Conservation (phyloP, 106 monocot species). For the Dendrobium huoshanense region DNA sequence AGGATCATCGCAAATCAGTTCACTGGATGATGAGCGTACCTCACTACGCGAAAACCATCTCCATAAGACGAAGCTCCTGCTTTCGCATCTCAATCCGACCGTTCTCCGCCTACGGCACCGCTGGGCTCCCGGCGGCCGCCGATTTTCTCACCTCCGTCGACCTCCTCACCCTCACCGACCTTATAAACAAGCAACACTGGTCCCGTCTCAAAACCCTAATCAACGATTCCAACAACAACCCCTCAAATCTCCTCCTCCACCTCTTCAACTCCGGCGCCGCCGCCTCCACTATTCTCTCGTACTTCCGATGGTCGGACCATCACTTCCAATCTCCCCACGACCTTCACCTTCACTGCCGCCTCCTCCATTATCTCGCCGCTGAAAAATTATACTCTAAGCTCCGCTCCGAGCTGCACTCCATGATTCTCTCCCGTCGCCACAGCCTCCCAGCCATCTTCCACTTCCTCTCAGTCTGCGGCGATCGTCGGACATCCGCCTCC, state of each 20-base stretch:
- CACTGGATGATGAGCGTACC: too few relatives aligned
- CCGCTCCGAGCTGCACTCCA: conserved; percentile 45
- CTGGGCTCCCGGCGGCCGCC: background rate
- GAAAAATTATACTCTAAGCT: conserved; percentile 13
- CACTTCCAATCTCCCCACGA: conserved; percentile 16
- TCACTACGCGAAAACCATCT: background rate
- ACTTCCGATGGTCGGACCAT: conserved; percentile 23
- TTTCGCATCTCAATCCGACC: background rate
- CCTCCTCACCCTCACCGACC: conserved; percentile 14
- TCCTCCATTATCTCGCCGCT: conserved; percentile 26
- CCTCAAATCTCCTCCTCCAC: conserved; percentile 12
- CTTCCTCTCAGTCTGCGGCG: conserved; percentile 24
- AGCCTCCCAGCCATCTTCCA: conserved; percentile 33
- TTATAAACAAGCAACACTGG: conserved; percentile 43
- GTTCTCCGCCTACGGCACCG: background rate
- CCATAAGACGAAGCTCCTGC: background rate
- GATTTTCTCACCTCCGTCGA: conserved; percentile 9
- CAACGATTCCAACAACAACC: conserved; percentile 8
- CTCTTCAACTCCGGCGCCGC: conserved; percentile 10
- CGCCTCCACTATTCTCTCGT: conserved; percentile 8
- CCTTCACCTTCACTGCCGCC: conserved; percentile 37
- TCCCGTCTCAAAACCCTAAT: conserved; percentile 35
- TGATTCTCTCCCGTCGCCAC: conserved; percentile 21
- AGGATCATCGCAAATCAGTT: too few relatives aligned
- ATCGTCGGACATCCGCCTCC: conserved; percentile 21